phyloP scores from a whole-genome alignment of 2,329 filamentous ascomycete species.

The Fusarium sarcochroum region DNA sequence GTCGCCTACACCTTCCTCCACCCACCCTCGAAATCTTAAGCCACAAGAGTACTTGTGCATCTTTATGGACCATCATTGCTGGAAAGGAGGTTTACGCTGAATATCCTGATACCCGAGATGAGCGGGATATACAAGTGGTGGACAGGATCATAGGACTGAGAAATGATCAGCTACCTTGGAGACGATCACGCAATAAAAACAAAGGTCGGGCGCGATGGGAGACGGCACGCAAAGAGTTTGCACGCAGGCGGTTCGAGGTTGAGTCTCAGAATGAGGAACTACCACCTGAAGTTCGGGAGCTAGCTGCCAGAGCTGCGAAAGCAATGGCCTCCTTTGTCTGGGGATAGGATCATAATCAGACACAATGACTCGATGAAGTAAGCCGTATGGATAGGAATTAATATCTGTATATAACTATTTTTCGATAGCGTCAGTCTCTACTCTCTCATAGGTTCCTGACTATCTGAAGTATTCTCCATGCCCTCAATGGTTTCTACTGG shows the following conservation, averaged over 20 bases:
- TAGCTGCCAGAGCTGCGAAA: neutral
- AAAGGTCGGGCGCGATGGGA: slow-evolving; percentile 21
- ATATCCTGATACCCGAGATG: slow-evolving; percentile 2
- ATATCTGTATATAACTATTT: too few species aligned
- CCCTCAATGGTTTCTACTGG: slow-evolving; percentile 1
- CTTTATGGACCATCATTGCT: neutral
- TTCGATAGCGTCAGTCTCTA: too few species aligned
- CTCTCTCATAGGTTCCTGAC: neutral
- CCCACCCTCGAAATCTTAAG: neutral
- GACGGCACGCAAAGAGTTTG: slow-evolving; percentile 18
- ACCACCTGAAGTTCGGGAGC: accelerated
- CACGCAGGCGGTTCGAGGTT: neutral
- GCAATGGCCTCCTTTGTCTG: neutral
- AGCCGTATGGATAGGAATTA: too few species aligned
- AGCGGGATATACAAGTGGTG: slow-evolving; percentile 4
- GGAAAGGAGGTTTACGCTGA: neutral
- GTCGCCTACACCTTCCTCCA: neutral
- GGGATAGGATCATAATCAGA: too few species aligned
- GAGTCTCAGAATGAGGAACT: neutral
- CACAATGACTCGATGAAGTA: too few species aligned
- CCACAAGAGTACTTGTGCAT: neutral
- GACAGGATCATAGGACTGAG: neutral
- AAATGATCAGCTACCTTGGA: slow-evolving; percentile 12
- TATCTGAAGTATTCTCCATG: neutral
- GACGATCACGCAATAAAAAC: neutral